Percentiles rank a stretch among this genome's conserved stretches.
These are phyloP conservation scores for Grosmannia serpens DNA, from an alignment of 2,329 filamentous ascomycete species.

Conservation along the genomic window DNA sequence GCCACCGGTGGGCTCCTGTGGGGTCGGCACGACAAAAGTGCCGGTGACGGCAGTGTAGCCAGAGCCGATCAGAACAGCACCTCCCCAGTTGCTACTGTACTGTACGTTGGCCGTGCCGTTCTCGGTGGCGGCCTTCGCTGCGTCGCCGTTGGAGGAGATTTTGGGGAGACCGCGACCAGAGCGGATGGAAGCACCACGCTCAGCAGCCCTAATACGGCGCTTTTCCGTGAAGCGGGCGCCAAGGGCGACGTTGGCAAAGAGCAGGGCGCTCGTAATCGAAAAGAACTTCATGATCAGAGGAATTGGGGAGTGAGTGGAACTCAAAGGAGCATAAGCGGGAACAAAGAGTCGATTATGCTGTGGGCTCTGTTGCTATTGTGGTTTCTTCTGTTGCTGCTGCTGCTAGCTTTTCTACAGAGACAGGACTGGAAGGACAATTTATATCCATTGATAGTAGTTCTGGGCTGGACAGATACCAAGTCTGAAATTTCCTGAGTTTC, in stretches of 20 bases:
- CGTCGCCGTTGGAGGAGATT: not conserved
- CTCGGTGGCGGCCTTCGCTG: not conserved
- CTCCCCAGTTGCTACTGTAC: conserved; percentile 31
- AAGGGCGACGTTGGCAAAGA: not conserved
- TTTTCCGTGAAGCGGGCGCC: not conserved
- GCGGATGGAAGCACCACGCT: not conserved
- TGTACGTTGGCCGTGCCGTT: conserved; percentile 2
- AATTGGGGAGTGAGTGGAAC: no score
- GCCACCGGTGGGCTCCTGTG: conserved; percentile 11
- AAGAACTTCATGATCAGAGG: not conserved
- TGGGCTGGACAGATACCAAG: not conserved
- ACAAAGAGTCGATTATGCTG: no score
- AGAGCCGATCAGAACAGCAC: conserved; percentile 5
- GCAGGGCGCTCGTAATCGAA: not conserved
- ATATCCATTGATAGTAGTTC: not conserved
- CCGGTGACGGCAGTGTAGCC: conserved; percentile 6
- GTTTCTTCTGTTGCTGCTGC: no score
- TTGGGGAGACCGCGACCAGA: not conserved
- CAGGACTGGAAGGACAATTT: not conserved
- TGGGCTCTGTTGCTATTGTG: no score
- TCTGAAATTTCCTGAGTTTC: no score
- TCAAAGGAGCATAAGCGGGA: no score
- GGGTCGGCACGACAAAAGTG: conserved; percentile 13
- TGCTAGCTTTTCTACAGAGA: no score
- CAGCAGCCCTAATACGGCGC: not conserved